A percentile compares a stretch with the other conserved stretches of the same genome.
phyloP scores from a whole-genome alignment of 768 basidiomycete genomes.

The Erythrobasidium yunnanense region DNA sequence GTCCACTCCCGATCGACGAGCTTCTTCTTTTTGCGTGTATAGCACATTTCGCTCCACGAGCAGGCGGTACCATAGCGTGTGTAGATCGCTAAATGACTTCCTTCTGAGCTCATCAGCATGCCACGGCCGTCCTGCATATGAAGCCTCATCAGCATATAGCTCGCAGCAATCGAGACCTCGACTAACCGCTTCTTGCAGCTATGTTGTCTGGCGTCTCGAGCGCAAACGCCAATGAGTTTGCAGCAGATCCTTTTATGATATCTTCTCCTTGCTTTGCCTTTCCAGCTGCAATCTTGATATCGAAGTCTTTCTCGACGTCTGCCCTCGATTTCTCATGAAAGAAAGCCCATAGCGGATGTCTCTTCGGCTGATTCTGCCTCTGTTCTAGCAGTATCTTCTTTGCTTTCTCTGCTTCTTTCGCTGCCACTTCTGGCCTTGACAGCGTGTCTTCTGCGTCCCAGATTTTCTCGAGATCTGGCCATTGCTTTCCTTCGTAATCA shows the following conservation, averaged over 20 bases:
- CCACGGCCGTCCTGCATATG: conserved; percentile 70
- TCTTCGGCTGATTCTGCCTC: conserved; percentile 25
- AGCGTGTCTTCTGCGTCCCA: conserved; percentile 10
- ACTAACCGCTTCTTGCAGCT: not conserved
- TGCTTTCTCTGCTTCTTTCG: not conserved
- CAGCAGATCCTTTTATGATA: too few relatives aligned
- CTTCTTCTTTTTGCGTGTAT: conserved; percentile 73
- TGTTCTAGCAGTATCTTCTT: not conserved
- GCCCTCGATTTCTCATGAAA: conserved; percentile 31
- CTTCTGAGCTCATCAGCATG: conserved; percentile 69
- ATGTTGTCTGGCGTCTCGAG: not conserved
- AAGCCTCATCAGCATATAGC: not conserved
- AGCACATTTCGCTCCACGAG: conserved; percentile 80
- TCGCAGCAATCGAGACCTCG: not conserved
- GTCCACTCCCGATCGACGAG: conserved; percentile 50
- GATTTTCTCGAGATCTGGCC: conserved; percentile 11
- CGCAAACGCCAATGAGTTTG: conserved; percentile 5
- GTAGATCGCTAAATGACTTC: conserved; percentile 85
- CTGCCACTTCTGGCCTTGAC: not conserved
- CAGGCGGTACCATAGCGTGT: conserved; percentile 87
- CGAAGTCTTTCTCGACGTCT: not conserved
- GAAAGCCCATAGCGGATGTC: conserved; percentile 38
- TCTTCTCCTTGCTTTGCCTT: too few relatives aligned
- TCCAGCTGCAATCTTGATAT: too few relatives aligned
- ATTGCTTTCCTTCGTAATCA: conserved; percentile 1